Evolutionary conservation across 2,329 filamentous ascomycete species (phyloP), one percentile per base, ranked within the genome.

Genomic region (Zasmidium angulare): DNA sequence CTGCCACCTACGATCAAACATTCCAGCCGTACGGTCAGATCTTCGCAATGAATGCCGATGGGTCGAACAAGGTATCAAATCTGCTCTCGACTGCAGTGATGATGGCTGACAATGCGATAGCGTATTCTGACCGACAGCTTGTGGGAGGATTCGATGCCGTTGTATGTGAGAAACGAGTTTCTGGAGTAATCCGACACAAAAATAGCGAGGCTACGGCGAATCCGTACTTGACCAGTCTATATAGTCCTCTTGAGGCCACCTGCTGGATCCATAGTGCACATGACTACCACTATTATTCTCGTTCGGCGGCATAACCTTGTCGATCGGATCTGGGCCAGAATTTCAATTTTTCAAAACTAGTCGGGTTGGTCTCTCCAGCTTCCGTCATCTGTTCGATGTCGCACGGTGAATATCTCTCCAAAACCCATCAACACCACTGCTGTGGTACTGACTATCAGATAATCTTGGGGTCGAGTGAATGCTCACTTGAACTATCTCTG

Each of bases 61-160:
- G 60, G 2, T 40, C 24, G 23, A 43, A 57, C 14, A 62, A 62
- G 57, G 46, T 43, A 43, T 7, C 7, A 17, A 3, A 17, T 14
- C 36, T 17, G n/a, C 3, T 43, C 12, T 14, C 9, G 3, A 19
- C 7, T 10, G 36, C 3, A 19, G 14, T 17, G 7, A 19, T 43
- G 6, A 43, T 43, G 36, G 50, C 50, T 36, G 46, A 49, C 46
- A n/a, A 3, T 49, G 10, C 6, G 12, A 4, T 14, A 49, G 23
- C 23, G 26, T n/a, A 54, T 61, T n/a, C 48, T 62, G 24, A 55
- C 57, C 14, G 60, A 62, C 43, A 54, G 51, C 26, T 24, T 62
- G 26, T 62, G 60, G 56, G 60, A 62, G 60, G 56, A 62, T 29
- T 43, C 26, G 29, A 58, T 58, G 60, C 60, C 60, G 43, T 43